Conservation (phyloP, 2,329 filamentous ascomycete species). For the Talaromyces funiculosus region DNA sequence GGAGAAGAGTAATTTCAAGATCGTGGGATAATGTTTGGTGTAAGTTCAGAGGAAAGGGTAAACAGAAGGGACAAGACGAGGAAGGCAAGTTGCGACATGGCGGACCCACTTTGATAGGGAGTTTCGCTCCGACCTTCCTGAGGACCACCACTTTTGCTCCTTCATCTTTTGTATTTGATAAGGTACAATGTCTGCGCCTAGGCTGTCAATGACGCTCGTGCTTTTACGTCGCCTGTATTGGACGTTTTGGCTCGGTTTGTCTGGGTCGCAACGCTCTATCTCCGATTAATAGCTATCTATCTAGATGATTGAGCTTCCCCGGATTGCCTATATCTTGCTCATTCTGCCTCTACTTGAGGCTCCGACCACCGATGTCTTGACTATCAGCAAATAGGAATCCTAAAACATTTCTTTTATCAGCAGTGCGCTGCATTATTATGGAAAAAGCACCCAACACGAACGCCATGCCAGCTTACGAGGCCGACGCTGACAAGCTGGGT, state of each 20-base stretch:
- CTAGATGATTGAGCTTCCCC: not conserved
- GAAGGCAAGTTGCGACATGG: not conserved
- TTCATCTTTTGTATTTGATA: not conserved
- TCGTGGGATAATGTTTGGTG: not conserved
- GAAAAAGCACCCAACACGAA: not conserved
- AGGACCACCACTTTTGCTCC: not conserved
- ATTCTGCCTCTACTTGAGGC: not conserved
- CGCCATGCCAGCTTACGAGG: not conserved
- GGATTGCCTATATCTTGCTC: constrained; percentile 2
- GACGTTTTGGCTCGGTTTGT: not conserved
- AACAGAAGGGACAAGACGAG: not conserved
- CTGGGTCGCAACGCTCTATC: not conserved
- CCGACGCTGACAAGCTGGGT: constrained; percentile 8
- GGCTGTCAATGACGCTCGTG: not conserved
- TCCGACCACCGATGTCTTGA: not conserved
- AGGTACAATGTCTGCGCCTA: not conserved
- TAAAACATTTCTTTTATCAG: not conserved
- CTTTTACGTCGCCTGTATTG: not conserved
- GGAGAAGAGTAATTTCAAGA: not conserved
- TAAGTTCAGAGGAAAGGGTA: not conserved
- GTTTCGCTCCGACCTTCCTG: constrained; percentile 13
- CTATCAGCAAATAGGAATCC: not conserved
- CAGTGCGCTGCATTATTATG: not conserved
- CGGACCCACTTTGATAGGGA: not conserved
- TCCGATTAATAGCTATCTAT: not conserved